A percentile compares a stretch with the other conserved stretches of the same genome.
phyloP scores from a whole-genome alignment of 805 yeast species.

The Teunomyces pallodes region DNA sequence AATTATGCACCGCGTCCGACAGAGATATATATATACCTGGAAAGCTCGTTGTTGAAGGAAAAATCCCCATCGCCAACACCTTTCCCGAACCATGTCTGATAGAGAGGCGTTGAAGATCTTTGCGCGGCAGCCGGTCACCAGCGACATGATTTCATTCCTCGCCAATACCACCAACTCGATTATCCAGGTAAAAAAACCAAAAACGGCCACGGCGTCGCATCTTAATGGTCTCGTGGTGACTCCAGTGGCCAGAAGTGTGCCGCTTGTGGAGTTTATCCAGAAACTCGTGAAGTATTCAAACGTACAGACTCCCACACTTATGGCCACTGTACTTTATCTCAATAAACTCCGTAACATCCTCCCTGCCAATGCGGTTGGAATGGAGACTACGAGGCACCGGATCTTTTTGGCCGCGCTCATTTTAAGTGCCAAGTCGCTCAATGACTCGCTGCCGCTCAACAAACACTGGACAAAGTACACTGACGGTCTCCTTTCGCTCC shows the following conservation, averaged over 20 bases:
- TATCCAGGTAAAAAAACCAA: conserved; percentile 41
- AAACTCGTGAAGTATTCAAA: conserved; percentile 75
- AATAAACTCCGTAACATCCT: conserved; percentile 71
- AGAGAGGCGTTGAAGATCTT: conserved; percentile 51
- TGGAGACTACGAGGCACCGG: conserved; percentile 90
- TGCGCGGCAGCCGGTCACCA: conserved; percentile 52
- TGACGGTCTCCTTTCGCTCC: conserved; percentile 70
- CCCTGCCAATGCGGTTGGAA: conserved; percentile 88
- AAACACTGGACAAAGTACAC: conserved; percentile 96
- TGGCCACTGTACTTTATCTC: conserved; percentile 86
- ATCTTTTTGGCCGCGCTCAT: conserved; percentile 87
- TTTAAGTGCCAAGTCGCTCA: conserved; percentile 86
- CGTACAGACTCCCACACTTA: conserved; percentile 91
- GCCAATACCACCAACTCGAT: conserved; percentile 59
- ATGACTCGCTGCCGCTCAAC: conserved; percentile 92
- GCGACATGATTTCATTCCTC: conserved; percentile 57
- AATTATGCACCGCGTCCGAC: conserved; percentile 2
- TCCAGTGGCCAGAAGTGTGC: neutral
- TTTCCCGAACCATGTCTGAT: conserved; percentile 21
- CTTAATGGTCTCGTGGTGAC: conserved; percentile 13
- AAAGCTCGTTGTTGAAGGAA: too few species aligned
- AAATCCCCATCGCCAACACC: neutral
- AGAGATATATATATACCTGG: neutral
- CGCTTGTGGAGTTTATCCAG: conserved; percentile 63
- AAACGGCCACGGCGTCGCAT: conserved; percentile 12